Evolutionary conservation across 306 rosid species (phyloP).

Genomic region (Biancaea sappan): DNA sequence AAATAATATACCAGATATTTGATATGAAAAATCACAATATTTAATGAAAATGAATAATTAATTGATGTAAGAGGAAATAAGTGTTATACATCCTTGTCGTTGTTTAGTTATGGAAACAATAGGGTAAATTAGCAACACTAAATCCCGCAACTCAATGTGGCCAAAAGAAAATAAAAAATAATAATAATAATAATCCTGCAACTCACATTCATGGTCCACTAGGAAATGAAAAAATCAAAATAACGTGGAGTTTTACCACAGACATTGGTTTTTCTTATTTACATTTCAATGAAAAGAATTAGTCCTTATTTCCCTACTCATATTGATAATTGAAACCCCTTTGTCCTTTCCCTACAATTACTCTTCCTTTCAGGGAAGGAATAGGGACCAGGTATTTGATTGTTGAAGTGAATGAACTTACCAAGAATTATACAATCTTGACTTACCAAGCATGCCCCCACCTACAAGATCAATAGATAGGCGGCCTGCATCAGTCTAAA

Average conservation of each 20-base stretch:
- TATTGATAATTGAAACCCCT: not conserved
- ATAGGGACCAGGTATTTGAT: conserved; percentile 1
- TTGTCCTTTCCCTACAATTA: not conserved
- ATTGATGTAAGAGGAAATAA: not conserved
- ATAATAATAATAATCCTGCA: no score
- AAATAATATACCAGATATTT: not conserved
- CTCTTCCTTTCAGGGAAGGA: not conserved
- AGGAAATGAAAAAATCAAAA: not conserved
- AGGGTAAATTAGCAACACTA: not conserved
- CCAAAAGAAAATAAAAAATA: no score
- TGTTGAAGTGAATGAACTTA: conserved; percentile 38
- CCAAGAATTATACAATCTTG: conserved; percentile 84
- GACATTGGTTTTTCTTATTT: not conserved
- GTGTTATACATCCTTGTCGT: not conserved
- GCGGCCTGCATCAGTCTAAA: not conserved
- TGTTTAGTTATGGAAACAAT: not conserved
- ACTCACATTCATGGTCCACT: not conserved
- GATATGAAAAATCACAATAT: not conserved
- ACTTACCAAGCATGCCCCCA: conserved; percentile 96
- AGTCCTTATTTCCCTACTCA: not conserved
- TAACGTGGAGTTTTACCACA: not conserved
- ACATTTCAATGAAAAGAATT: not conserved
- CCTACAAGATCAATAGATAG: conserved; percentile 50
- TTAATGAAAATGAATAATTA: not conserved
- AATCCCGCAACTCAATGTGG: not conserved